These are phyloP conservation scores for Fusarium pseudoanthophilum DNA, from an alignment of 2,329 filamentous ascomycete genomes.

Conservation along the genomic window DNA sequence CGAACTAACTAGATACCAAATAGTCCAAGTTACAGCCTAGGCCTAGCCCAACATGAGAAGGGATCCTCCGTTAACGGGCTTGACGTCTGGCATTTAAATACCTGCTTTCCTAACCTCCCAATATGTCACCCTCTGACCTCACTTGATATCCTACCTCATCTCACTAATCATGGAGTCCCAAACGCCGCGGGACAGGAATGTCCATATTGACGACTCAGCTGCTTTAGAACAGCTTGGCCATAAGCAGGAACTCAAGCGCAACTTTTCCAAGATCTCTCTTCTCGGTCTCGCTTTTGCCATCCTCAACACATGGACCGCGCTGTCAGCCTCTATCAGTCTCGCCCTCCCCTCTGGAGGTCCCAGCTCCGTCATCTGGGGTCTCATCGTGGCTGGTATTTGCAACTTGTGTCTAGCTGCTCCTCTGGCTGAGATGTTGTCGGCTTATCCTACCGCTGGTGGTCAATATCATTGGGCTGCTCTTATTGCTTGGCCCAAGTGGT, in stretches of 20 bases:
- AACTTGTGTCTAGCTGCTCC: constrained; percentile 76
- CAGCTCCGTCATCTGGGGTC: constrained; percentile 78
- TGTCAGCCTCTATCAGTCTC: constrained; percentile 58
- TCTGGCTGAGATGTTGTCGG: constrained; percentile 76
- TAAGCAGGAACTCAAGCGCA: constrained; percentile 61
- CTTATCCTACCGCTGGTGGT: constrained; percentile 68
- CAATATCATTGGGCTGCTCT: constrained; percentile 80
- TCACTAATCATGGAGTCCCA: constrained; percentile 35
- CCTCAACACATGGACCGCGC: constrained; percentile 62
- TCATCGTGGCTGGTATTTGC: constrained; percentile 70
- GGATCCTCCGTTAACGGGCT: constrained; percentile 26
- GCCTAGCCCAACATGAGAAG: constrained; percentile 28
- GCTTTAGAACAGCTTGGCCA: constrained; percentile 59
- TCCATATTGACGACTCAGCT: constrained; percentile 49
- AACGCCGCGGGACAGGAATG: constrained; percentile 28
- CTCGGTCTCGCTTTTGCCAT: constrained; percentile 61
- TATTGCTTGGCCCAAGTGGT: constrained; percentile 68
- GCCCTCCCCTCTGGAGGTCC: constrained; percentile 76
- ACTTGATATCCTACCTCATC: neutral
- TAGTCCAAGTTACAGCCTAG: constrained; percentile 28
- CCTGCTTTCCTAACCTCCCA: neutral
- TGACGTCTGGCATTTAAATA: constrained; percentile 8
- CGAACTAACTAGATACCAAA: neutral
- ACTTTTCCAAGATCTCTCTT: constrained; percentile 61
- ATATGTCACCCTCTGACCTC: neutral